Evolutionary conservation across 1,284 basidiomycete genomes (phyloP), one percentile per base, ranked within the genome.

Genomic region (Malassezia arunalokei): DNA sequence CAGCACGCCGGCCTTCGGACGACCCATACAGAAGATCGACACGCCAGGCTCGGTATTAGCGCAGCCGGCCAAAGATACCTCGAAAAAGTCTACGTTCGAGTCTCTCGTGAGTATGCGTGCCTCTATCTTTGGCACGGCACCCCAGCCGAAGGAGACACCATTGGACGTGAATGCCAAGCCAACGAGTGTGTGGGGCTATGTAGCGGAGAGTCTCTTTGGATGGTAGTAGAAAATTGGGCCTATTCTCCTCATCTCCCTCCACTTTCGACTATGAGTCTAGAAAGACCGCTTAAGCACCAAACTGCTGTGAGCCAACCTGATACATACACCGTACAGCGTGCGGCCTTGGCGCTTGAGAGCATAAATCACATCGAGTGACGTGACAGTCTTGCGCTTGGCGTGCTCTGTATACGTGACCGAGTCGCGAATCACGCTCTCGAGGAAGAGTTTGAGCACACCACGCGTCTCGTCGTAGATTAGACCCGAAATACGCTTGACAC

Each of bases 401-500:
- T 92, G 88, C 76, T 91, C 87, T 59, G 87, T 91, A 82, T 91
- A 90, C 61, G 82, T 84, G 73, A 87, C 84, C 39, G 83, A 83
- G 77, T 87, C 88, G 66, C 87, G 85, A 74, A 91, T 90, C 73
- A 90, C 86, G 81, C 76, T 76, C 77, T 82, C 79, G 52, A 83
- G 78, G 79, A 83, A 84, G 74, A 84, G 83, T 78, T 84, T 86
- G 73, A 87, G 79, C 43, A 86, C 84, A 77, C 84, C 82, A 64
- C 88, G 86, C 59, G 87, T 91, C 82, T 90, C 88, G 76, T 90
- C 87, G 77, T 91, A 90, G 78, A 92, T 90, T 64, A 91, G 82
- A 74, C 87, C 87, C 50, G 86, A 90, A 62, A 73, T 73, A 66
- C 71, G 70, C 65, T 73, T 72, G 44, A 72, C 69, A 68, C 69